Conservation (phyloP, 306 rosid species). For the Casuarina equisetifolia region DNA sequence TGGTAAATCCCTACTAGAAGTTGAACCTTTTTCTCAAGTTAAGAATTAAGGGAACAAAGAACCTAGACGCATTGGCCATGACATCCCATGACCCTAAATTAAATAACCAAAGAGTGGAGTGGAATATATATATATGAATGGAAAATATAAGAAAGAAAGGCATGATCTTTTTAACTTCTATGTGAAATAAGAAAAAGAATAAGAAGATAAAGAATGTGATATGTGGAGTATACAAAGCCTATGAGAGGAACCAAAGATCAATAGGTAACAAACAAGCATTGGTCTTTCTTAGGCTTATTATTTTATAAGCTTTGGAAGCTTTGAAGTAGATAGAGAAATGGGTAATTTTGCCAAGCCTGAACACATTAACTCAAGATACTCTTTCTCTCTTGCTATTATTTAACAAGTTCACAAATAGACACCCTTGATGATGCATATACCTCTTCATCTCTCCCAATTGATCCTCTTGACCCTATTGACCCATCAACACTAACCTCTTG, state of each 20-base stretch:
- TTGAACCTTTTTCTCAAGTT: constrained; percentile 45
- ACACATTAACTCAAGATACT: constrained; percentile 38
- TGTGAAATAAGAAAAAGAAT: constrained; percentile 8
- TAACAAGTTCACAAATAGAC: constrained; percentile 11
- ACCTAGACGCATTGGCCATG: constrained; percentile 96
- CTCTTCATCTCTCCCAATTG: too few relatives aligned
- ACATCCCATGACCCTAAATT: constrained; percentile 20
- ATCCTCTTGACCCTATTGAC: too few relatives aligned
- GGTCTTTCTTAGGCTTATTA: not conserved
- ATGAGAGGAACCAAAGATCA: constrained; percentile 27
- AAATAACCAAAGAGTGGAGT: not conserved
- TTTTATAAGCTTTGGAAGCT: constrained; percentile 40
- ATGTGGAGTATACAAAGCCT: constrained; percentile 32
- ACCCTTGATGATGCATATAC: not conserved
- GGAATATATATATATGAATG: not conserved
- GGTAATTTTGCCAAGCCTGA: constrained; percentile 64
- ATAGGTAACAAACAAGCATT: not conserved
- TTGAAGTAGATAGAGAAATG: constrained; percentile 33
- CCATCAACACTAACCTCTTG: too few relatives aligned
- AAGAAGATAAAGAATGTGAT: constrained; percentile 31
- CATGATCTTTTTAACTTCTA: constrained; percentile 30
- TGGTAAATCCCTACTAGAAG: constrained; percentile 47
- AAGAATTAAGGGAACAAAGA: constrained; percentile 65
- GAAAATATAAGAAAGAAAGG: constrained; percentile 15
- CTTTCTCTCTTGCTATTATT: not conserved